Evolutionary conservation across 371 early-diverging fungal species (phyloP), one percentile per base, ranked within the genome.

Genomic region (Rhizopus sp.): DNA sequence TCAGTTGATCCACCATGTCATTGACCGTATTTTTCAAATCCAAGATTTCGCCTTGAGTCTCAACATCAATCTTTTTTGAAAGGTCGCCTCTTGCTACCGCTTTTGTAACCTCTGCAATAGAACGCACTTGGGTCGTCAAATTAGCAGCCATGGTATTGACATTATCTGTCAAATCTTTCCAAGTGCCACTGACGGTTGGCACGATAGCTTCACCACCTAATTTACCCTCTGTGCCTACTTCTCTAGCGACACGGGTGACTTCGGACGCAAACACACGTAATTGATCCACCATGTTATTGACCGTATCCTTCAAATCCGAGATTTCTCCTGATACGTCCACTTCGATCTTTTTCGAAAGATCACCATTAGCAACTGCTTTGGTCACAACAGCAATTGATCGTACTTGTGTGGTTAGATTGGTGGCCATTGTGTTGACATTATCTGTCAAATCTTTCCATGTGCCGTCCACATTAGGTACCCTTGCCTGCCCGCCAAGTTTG

Each of bases 111-210:
- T 53, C 55, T 3, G 81, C 81, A 50, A 86, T 86, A 7, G 77
- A 73, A 17, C 72, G 72, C 9, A 86, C 85, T 61, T 85, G 85
- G 7, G 74, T 69, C 5, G 85, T 85, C 7, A 85, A 55, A 47
- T 85, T 85, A 45, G 70, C 55, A 1, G 85, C 85, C 85, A 85
- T 56, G 54, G 73, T 62, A 40, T 85, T 85, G 53, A 85, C 81
- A 52, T 80, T 84, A 37, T 81, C 77, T 7, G 87, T 87, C 37
- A 87, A 66, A 38, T 80, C 84, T 49, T 81, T 82, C 87, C 87
- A 87, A 0, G 80, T 83, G 3, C 87, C 87, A 45, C 69, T 79
- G 2, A 83, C 82, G 23, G 63, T 72, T 31, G 78, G 66, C 0
- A 84, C 85, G 3, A 45, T 52, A 8, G 63, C 66, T 68, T 42